These are phyloP conservation scores for Pouteria glomerata DNA, from an alignment of 148 eudicot genomes.

Conservation along the genomic window DNA sequence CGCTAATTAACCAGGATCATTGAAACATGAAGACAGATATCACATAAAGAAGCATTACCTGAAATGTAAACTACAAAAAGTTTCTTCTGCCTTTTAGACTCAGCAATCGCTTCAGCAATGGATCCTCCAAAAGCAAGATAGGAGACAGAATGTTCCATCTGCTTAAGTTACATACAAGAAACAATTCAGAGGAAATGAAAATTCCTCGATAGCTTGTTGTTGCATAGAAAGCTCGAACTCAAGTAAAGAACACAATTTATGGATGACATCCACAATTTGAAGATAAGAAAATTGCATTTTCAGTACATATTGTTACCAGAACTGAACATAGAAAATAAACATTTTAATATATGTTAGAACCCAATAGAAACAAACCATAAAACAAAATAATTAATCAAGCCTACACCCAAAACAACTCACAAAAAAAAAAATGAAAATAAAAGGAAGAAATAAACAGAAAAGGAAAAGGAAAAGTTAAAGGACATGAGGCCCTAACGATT, in stretches of 20 bases:
- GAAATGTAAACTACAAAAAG: constrained; percentile 52
- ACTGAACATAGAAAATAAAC: too few species aligned
- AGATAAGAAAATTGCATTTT: neutral
- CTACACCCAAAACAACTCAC: too few species aligned
- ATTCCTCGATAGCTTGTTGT: neutral
- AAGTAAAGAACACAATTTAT: neutral
- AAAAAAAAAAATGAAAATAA: too few species aligned
- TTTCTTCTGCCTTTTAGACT: constrained; percentile 57
- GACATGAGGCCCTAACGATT: too few species aligned
- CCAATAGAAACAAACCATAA: too few species aligned
- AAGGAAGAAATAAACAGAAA: too few species aligned
- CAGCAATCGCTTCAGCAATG: constrained; percentile 43
- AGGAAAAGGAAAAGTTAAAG: too few species aligned
- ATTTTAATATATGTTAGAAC: too few species aligned
- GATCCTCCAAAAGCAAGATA: constrained; percentile 52
- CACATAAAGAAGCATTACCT: constrained; percentile 25
- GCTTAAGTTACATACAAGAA: constrained; percentile 6
- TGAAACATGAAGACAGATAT: neutral
- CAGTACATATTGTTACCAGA: neutral
- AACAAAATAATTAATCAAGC: too few species aligned
- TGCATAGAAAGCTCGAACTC: neutral
- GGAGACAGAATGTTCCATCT: constrained; percentile 48
- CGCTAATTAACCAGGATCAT: too few species aligned
- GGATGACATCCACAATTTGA: neutral
- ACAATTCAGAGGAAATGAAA: neutral